Evolutionary conservation across 257 asterid species (phyloP).

Genomic region (Solanum tarapatanum): DNA sequence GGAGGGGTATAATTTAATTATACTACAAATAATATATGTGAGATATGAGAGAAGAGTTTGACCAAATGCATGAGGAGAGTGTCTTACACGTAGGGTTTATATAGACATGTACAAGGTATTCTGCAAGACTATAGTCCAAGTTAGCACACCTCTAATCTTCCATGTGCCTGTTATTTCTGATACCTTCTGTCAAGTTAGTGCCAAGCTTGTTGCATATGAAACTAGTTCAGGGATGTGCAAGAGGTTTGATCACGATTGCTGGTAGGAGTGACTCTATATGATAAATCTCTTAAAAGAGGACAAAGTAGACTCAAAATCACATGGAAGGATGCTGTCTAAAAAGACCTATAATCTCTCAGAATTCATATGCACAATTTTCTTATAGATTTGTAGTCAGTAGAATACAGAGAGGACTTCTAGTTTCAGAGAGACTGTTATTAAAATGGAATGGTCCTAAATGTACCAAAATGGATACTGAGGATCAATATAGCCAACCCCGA

Average conservation of each 20-base stretch:
- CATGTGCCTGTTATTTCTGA: neutral
- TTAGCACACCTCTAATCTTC: neutral
- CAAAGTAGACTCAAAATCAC: neutral
- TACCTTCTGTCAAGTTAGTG: neutral
- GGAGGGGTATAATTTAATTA: neutral
- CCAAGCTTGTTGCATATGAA: neutral
- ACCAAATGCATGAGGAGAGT: neutral
- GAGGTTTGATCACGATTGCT: neutral
- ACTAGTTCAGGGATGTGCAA: neutral
- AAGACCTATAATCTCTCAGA: neutral
- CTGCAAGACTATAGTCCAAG: neutral
- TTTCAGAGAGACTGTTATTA: neutral
- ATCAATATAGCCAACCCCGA: neutral
- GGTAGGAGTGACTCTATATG: neutral
- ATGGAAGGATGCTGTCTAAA: neutral
- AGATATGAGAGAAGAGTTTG: neutral
- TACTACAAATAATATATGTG: neutral
- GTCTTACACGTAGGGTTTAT: neutral
- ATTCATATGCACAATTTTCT: neutral
- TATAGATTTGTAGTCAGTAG: neutral
- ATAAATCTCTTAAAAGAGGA: neutral
- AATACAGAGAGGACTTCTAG: neutral
- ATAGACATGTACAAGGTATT: neutral
- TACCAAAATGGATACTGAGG: neutral
- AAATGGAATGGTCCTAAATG: neutral